phyloP scores from a whole-genome alignment of 768 basidiomycete genomes.

The Amanita muscaria region DNA sequence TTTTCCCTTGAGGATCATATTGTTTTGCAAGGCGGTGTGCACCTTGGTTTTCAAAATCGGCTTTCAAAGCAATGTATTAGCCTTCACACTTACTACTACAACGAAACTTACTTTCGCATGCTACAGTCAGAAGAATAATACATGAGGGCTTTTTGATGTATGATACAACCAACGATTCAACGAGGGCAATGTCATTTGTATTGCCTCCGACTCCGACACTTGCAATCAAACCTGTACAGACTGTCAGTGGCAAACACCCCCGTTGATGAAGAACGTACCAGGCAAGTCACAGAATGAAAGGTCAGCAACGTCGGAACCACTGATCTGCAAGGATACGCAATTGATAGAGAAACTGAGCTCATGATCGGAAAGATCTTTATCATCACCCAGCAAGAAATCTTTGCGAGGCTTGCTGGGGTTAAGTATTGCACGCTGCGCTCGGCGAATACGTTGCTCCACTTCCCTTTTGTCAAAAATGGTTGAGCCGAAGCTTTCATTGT shows the following conservation, averaged over 20 bases:
- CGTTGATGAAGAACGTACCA: slow-evolving; percentile 21
- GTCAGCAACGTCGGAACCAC: slow-evolving; percentile 50
- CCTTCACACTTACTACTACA: no score
- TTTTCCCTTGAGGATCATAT: slow-evolving; percentile 50
- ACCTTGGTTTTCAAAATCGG: slow-evolving; percentile 75
- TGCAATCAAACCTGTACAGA: slow-evolving; percentile 43
- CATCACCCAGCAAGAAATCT: slow-evolving; percentile 31
- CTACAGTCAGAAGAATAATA: slow-evolving; percentile 48
- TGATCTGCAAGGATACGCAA: slow-evolving; percentile 49
- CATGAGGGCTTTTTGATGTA: slow-evolving; percentile 60
- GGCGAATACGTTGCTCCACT: slow-evolving; percentile 59
- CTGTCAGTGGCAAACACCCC: neutral
- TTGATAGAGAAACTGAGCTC: slow-evolving; percentile 42
- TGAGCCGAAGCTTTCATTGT: slow-evolving; percentile 34
- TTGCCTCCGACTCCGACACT: slow-evolving; percentile 42
- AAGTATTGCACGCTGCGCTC: slow-evolving; percentile 58
- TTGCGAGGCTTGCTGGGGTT: slow-evolving; percentile 35
- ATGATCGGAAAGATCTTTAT: slow-evolving; percentile 16
- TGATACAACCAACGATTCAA: slow-evolving; percentile 44
- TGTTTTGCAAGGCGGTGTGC: slow-evolving; percentile 57
- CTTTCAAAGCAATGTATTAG: slow-evolving; percentile 34
- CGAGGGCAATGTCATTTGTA: slow-evolving; percentile 49
- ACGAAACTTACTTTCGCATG: slow-evolving; percentile 68
- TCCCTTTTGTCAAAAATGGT: slow-evolving; percentile 39
- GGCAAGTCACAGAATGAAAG: slow-evolving; percentile 61